Base-by-base conservation (phyloP, 2,329 filamentous ascomycete species). In the Pseudovirgaria hyperparasitica region DNA sequence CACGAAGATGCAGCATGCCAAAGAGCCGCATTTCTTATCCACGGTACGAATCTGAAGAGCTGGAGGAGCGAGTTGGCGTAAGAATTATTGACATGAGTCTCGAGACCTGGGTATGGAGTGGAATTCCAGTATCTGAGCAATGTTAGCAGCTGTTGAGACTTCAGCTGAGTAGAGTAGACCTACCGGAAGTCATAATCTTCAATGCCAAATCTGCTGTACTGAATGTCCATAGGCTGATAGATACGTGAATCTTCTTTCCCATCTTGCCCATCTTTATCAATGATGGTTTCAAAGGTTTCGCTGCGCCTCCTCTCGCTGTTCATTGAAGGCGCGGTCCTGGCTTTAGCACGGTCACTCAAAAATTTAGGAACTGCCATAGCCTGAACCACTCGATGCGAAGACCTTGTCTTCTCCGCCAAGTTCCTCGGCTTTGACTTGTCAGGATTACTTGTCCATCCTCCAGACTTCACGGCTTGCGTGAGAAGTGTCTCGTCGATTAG, bases 171-270 rank as follows among this genome's bases (percentile, higher is more conserved):
- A 14, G 9, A 19, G 13, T 14, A 25, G 21, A 55, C 72, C 43
- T 59, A 82, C 75, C 80, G 79, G 56, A 98, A 98, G 53, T 98
- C 90, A 51, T 98, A 98, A 53, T 98, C 92, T 45, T 96, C 87
- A n/a, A 98, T 85, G 12, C 90, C 90, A 53, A 94, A 98, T 49
- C 85, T 92, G 64, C 87, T 94, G 61, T 96, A 98, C 51, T 94
- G 94, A 58, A 98, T 98, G 52, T 96, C 87, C 8, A 94, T 81
- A 43, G 85, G 86, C 37, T 81, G 76, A 52, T 98, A 98, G 61
- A 90, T 82, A 6, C 81, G 70, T 13, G 87, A 80, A 4, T 90
- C 79, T 30, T 93, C 85, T 21, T 79, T 72, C 37, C 82, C 80
- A 30, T 78, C 70, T 37, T 78, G 77, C 21, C 64, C 66, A 35